Conservation (phyloP, 371 early-diverging fungal genomes). For the Dipsacomyces acuminosporus region DNA sequence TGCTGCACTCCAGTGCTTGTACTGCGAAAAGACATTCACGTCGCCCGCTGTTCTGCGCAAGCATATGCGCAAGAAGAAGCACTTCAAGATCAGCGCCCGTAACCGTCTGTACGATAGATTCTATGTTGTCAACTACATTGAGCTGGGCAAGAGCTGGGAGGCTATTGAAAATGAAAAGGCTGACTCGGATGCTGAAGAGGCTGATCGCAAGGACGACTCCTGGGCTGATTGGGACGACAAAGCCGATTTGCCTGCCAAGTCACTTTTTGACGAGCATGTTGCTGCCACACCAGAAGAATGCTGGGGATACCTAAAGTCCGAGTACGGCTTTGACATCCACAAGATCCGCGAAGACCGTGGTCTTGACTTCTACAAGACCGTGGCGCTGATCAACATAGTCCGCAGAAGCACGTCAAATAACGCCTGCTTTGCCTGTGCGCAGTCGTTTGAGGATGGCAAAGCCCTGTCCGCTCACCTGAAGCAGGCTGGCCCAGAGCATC, state of each 20-base stretch:
- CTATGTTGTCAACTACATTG: conserved; percentile 90
- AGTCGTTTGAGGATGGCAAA: conserved; percentile 50
- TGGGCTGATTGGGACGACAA: conserved; percentile 64
- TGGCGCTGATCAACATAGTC: conserved; percentile 84
- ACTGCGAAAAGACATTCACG: conserved; percentile 92
- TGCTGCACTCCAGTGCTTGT: conserved; percentile 79
- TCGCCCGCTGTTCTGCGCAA: conserved; percentile 81
- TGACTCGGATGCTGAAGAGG: conserved; percentile 72
- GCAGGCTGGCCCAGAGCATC: conserved; percentile 49
- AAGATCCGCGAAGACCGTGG: conserved; percentile 51
- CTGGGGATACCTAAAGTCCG: conserved; percentile 65
- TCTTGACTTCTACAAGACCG: conserved; percentile 79
- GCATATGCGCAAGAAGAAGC: conserved; percentile 99
- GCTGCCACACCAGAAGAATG: conserved; percentile 60
- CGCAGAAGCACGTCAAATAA: conserved; percentile 63
- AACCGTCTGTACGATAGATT: conserved; percentile 90
- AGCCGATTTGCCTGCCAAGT: conserved; percentile 18
- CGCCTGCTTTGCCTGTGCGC: conserved; percentile 69
- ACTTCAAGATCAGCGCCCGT: conserved; percentile 87
- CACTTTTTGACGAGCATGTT: conserved; percentile 67
- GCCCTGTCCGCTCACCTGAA: conserved; percentile 55
- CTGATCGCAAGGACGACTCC: conserved; percentile 63
- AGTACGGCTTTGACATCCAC: conserved; percentile 72
- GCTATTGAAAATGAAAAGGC: conserved; percentile 69
- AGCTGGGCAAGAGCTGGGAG: conserved; percentile 92